Evolutionary conservation across 2,329 filamentous ascomycete genomes (phyloP).

Genomic region (Pseudogymnoascus sp.): DNA sequence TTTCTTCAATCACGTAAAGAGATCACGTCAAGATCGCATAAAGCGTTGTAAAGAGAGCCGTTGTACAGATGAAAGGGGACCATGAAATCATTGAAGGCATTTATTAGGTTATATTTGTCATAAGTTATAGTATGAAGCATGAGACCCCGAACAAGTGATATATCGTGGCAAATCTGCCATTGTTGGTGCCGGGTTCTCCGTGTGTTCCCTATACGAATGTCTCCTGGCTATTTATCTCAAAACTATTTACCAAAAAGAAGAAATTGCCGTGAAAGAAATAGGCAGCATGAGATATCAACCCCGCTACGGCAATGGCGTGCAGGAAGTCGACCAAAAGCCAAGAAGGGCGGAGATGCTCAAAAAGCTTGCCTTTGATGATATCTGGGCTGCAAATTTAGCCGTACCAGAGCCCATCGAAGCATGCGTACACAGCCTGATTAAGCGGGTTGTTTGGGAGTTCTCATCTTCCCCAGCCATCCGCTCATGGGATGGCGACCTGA

Average conservation of each 20-base stretch:
- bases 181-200: neutral
- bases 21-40: neutral
- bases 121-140: neutral
- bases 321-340: neutral
- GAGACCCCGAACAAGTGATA: conserved; percentile 3
- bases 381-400: conserved; percentile 12
- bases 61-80: neutral
- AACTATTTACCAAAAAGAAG: neutral
- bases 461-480: conserved; percentile 14
- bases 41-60: neutral
- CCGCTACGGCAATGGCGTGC: neutral
- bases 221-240: neutral
- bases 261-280: neutral
- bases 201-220: neutral
- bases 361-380: neutral
- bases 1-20: conserved; percentile 2
- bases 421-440: conserved; percentile 1
- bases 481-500: conserved; percentile 17
- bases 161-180: neutral
- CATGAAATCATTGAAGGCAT: neutral
- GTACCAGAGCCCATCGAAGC: neutral
- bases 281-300: neutral
- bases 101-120: conserved; percentile 4
- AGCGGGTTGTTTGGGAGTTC: neutral
- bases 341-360: neutral